Base-by-base conservation (phyloP, 2,329 filamentous ascomycete genomes). In the Peltaster fructicola region DNA sequence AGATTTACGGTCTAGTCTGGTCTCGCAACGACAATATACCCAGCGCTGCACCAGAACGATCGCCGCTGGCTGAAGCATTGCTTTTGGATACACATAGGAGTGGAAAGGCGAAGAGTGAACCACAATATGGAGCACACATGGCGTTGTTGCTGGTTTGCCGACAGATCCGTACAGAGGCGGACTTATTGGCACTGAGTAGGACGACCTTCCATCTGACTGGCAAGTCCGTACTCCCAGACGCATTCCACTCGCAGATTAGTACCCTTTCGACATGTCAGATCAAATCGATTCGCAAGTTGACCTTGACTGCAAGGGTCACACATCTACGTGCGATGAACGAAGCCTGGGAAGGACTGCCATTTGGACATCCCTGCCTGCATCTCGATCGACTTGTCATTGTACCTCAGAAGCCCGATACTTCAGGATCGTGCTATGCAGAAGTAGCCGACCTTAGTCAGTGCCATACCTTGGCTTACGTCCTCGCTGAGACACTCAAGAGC, bases 381-480 rank as follows among this genome's bases (percentile, higher is more conserved):
- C 43, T 51, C 14, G 38, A 44, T 7, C 44, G 35, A 2, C 30
- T 51, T 19, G 42, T 40, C 8, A 33, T 51, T 11, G 27, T 48
- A 1, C 48, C 48, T 2, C 35, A 27, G 8, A 33, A 43, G 14
- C 44, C 48, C 6, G 40, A 48, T 16, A 36, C 37, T n/a, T 30
- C 31, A 12, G 31, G 30, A 14, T 31, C 24, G 4, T 33, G 36
- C 3, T 49, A 48, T 27, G 44, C 41, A 10, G 45, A 49, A 20
- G 41, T 50, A 17, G 47, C 47, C 20, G 45, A 49, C 27, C 34
- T 50, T 18, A 39, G 36, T 20, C 45, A 50, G 20, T 33, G 35
- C 11, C 48, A 51, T 25, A 48, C 45, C 8, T 32, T 51, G 22
- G 46, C 46, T 6, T 49, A 49, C 30, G 43, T 50, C 22, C 36